Evolutionary conservation across 106 monocot genomes (phyloP).

Genomic region (Platanthera guangdongensis): DNA sequence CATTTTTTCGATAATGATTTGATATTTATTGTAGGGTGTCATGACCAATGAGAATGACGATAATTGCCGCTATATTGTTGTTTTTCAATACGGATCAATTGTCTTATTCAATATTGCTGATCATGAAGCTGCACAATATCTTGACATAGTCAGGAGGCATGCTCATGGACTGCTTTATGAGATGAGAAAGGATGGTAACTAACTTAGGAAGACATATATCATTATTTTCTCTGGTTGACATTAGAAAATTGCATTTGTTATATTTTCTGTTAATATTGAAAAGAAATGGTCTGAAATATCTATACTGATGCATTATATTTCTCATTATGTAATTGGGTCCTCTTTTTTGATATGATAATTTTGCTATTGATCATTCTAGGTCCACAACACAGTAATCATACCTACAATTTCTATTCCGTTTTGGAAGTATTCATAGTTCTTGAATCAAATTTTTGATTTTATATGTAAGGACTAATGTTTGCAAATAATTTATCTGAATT

Average conservation of each 20-base stretch:
- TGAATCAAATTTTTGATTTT: not conserved
- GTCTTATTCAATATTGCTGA: constrained; percentile 81
- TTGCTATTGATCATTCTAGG: not conserved
- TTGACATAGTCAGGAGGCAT: constrained; percentile 65
- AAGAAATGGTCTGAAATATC: not conserved
- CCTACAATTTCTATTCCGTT: not conserved
- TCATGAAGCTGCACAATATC: constrained; percentile 74
- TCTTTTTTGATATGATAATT: not conserved
- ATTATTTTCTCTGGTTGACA: not conserved
- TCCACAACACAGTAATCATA: not conserved
- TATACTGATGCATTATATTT: not conserved
- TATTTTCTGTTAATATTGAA: not conserved
- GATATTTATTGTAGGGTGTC: constrained; percentile 30
- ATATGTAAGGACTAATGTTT: not conserved
- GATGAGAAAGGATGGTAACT: constrained; percentile 77
- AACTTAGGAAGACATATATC: not conserved
- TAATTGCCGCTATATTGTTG: constrained; percentile 57
- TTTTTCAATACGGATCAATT: constrained; percentile 87
- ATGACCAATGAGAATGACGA: constrained; percentile 38
- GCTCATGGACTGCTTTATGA: constrained; percentile 70
- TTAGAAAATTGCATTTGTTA: not conserved
- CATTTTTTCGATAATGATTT: not conserved
- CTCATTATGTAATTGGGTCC: not conserved
- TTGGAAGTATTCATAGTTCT: not conserved
- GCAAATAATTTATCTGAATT: not conserved